Conservation (phyloP, 768 basidiomycete genomes). For the Clitopilus passeckerianus region DNA sequence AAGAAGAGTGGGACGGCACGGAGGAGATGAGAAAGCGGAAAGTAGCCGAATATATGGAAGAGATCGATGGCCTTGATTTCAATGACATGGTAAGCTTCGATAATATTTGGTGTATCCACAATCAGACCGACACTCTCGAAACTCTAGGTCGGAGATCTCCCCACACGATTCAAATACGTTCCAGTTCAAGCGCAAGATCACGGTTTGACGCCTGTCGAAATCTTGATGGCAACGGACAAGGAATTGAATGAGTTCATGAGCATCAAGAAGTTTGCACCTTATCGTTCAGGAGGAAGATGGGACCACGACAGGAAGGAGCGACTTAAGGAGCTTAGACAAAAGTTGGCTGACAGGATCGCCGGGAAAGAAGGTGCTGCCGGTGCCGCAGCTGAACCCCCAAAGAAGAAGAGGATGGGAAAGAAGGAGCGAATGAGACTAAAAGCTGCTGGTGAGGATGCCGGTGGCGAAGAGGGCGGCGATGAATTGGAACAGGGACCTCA, state of each 20-base stretch:
- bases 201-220: constrained; percentile 77
- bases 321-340: constrained; percentile 68
- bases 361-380: constrained; percentile 14
- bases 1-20: constrained; percentile 81
- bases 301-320: constrained; percentile 59
- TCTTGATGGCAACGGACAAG: constrained; percentile 85
- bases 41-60: constrained; percentile 86
- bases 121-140: constrained; percentile 2
- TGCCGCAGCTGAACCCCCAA: constrained; percentile 18
- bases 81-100: constrained; percentile 78
- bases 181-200: constrained; percentile 57
- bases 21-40: constrained; percentile 85
- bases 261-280: constrained; percentile 89
- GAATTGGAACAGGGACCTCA: not conserved
- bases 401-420: constrained; percentile 66
- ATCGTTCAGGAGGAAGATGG: constrained; percentile 62
- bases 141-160: constrained; percentile 75
- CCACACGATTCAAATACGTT: constrained; percentile 93
- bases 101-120: not conserved
- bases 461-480: constrained; percentile 7
- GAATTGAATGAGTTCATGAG: constrained; percentile 92
- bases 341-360: constrained; percentile 41
- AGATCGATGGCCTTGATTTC: constrained; percentile 87
- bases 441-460: constrained; percentile 17
- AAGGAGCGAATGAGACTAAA: constrained; percentile 60